A percentile compares a stretch with the other conserved stretches of the same genome.
phyloP scores from a whole-genome alignment of 768 basidiomycete species.

The Panaeolus cyanescens region DNA sequence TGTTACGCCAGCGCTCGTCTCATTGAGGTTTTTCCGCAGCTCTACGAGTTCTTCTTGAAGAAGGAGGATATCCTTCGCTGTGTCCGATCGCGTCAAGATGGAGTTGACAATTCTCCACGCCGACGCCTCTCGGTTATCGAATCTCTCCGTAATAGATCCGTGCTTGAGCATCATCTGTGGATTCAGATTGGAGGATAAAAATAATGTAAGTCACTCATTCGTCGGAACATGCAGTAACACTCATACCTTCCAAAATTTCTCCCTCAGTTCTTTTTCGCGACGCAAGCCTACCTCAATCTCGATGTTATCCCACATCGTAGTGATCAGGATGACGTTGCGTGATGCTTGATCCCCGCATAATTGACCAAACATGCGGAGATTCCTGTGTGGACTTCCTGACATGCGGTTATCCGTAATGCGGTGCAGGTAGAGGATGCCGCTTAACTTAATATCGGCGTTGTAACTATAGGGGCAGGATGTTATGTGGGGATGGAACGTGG shows the following conservation, averaged over 20 bases:
- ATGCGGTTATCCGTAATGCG: slow-evolving; percentile 37
- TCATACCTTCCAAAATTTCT: slow-evolving; percentile 28
- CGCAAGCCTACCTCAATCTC: slow-evolving; percentile 18
- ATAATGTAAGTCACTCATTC: slow-evolving; percentile 29
- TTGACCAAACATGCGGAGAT: slow-evolving; percentile 46
- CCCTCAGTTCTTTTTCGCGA: slow-evolving; percentile 26
- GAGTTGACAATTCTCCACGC: slow-evolving; percentile 32
- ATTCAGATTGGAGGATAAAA: slow-evolving; percentile 34
- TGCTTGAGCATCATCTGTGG: slow-evolving; percentile 36
- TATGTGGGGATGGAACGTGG: neutral
- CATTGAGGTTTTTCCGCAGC: slow-evolving; percentile 4
- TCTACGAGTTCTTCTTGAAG: slow-evolving; percentile 11
- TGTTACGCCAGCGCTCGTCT: slow-evolving; percentile 12
- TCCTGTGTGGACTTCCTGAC: slow-evolving; percentile 38
- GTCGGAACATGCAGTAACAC: neutral
- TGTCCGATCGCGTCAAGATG: slow-evolving; percentile 15
- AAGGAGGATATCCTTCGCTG: slow-evolving; percentile 1
- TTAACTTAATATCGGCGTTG: slow-evolving; percentile 21
- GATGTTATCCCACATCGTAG: slow-evolving; percentile 46
- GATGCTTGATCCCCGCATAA: slow-evolving; percentile 44
- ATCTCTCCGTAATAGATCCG: slow-evolving; percentile 28
- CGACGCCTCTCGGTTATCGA: slow-evolving; percentile 28
- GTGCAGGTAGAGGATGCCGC: slow-evolving; percentile 42
- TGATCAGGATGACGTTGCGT: slow-evolving; percentile 43
- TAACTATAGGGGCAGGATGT: slow-evolving; percentile 2